Evolutionary conservation across 192 early-diverging fungal genomes (phyloP), one percentile per base, ranked within the genome.

Genomic region (Coemansia sp.): DNA sequence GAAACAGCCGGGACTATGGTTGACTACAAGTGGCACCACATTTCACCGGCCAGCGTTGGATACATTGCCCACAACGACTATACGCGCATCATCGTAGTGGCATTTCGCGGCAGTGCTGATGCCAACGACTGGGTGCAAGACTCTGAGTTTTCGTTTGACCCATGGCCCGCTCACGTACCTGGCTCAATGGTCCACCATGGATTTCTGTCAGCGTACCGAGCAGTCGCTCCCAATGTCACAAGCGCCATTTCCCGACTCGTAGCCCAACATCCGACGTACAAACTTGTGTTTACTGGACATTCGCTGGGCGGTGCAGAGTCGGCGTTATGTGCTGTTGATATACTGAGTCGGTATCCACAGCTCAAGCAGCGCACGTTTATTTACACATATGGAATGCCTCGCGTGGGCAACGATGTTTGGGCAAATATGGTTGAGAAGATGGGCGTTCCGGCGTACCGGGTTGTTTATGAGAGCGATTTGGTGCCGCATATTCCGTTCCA

Each of bases 361-460:
- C 51, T 81, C 19, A 66, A 62, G 48, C n/a, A 37, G n/a, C 63
- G 74, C 48, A 47, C 64, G 4, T 66, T 66, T 62, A 64, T 81
- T 4, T 81, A 81, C 60, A 82, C 80, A 22, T 76, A 82, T 39
- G 80, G 80, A 7, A 74, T 74, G 71, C 80, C 80, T 12, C 70
- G 80, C 0, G 58, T 77, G 8, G 80, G 80, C 2, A 77, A 82
- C 52, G 55, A 66, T 10, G 75, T 58, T 1, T 83, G 73, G 73
- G 81, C 81, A 2, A 29, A 60, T 21, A 23, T 62, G 19, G 47
- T 82, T 7, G 64, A 77, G 22, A 24, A 10, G 1, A 35, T 77
- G 56, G 61, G 63, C 6, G 27, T 82, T 14, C 70, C 67, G 1
- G 65, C 67, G 8, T 76, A 74, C 52, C 56, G 80, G 6, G 57